Evolutionary conservation across 345 rosid genomes (phyloP).

Genomic region (Balakata baccata): DNA sequence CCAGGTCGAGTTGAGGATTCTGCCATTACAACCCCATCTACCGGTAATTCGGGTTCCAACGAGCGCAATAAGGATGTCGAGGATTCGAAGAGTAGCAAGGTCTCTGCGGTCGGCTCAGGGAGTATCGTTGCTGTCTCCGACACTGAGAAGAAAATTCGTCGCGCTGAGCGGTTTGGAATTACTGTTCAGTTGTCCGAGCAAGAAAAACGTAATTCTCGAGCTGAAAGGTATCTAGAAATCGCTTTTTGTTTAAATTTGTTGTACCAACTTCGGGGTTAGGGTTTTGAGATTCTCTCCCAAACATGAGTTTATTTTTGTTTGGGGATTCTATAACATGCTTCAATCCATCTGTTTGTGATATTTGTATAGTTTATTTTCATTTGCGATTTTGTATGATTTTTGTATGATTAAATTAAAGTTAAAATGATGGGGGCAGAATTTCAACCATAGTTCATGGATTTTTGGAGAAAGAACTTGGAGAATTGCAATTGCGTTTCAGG

Average conservation of each 20-base stretch:
- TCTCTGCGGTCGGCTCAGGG: constrained; percentile 19
- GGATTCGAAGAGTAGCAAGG: constrained; percentile 30
- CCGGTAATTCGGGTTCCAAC: neutral
- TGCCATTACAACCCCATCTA: constrained; percentile 16
- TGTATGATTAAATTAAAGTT: too few relatives aligned
- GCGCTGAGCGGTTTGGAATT: constrained; percentile 93
- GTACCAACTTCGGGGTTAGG: neutral
- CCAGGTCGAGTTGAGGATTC: constrained; percentile 35
- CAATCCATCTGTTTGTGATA: neutral
- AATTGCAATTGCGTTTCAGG: neutral
- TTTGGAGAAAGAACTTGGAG: neutral
- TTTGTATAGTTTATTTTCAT: neutral
- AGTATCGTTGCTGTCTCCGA: constrained; percentile 40
- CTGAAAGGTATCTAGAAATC: constrained; percentile 56
- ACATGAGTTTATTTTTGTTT: too few relatives aligned
- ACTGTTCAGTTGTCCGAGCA: constrained; percentile 73
- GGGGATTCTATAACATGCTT: neutral
- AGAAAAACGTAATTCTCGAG: constrained; percentile 91
- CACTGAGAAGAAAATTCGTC: constrained; percentile 71
- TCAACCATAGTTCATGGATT: too few relatives aligned
- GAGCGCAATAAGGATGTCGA: constrained; percentile 19
- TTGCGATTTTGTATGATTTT: neutral
- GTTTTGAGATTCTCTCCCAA: neutral
- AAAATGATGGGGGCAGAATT: too few relatives aligned
- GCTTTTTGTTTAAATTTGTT: neutral